Base-by-base conservation (phyloP, 345 rosid species). In the Triadica sebifera region DNA sequence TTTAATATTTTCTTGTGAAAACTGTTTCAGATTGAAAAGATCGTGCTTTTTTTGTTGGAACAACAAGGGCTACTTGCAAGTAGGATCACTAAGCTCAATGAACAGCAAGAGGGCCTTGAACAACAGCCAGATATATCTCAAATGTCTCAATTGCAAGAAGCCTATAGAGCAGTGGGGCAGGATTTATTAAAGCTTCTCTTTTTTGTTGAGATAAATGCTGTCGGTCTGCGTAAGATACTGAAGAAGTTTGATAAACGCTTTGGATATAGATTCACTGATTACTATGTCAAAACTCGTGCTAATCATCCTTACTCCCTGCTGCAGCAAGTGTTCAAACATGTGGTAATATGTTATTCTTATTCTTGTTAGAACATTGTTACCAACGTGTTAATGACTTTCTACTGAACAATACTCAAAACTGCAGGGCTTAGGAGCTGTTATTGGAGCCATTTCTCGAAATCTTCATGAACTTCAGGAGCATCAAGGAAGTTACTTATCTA, bases 241-340 rank as follows among this genome's bases (percentile, higher is more conserved):
- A 96, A 96, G 86, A 96, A 96, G 84, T 91, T 96, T 57, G 98
- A 96, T 81, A 96, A 96, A 83, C 90, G 98, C 56, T 90, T 96
- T 84, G 97, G 91, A 69, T 96, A 88, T 84, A 86, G 92, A 85
- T 96, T 96, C 86, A 88, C 95, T 1, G 85, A 96, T 84, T 90
- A 89, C 79, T 93, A 93, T 74, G 96, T 96, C 72, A 96, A 89
- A 82, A 93, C 97, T 56, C 97, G 99, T 41, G 96, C 98, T 57
- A 88, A 93, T 84, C 99, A 96, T 87, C 99, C 99, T 61, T 96
- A 93, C 82, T 93, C 99, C 20, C 97, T 93, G 87, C 89, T 96
- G 81, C 99, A 91, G 75, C 99, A 93, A 91, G 98, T 96, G 60
- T 93, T 90, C 78, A 96, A 91, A 86, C 99, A 96, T 73, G 98